A percentile compares a stretch with the other conserved stretches of the same genome.
phyloP scores from a whole-genome alignment of 495 filamentous ascomycete genomes.

The Penicillium flavigenum region DNA sequence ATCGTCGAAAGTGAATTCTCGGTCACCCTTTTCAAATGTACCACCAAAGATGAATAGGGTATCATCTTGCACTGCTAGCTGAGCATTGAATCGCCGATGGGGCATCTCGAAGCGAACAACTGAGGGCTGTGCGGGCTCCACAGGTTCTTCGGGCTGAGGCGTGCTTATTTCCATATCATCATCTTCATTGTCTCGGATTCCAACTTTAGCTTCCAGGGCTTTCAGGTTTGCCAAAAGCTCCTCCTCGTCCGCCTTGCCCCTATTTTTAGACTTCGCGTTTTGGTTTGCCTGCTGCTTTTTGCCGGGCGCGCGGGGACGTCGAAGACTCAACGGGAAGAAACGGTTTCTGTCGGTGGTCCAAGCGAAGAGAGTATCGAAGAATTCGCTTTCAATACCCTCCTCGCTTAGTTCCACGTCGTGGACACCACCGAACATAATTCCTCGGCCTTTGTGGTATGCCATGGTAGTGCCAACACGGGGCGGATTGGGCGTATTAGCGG shows the following conservation, averaged over 20 bases:
- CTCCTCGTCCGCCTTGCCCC: slow-evolving; percentile 82
- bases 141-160: slow-evolving; percentile 49
- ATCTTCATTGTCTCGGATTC: slow-evolving; percentile 46
- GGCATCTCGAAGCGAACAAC: slow-evolving; percentile 71
- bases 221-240: slow-evolving; percentile 83
- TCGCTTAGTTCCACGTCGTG: slow-evolving; percentile 92
- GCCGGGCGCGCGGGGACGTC: slow-evolving; percentile 60
- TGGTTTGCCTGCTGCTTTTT: slow-evolving; percentile 60
- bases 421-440: slow-evolving; percentile 91
- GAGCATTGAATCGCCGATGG: slow-evolving; percentile 83
- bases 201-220: slow-evolving; percentile 68
- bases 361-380: slow-evolving; percentile 84
- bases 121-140: slow-evolving; percentile 48
- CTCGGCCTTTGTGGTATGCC: slow-evolving; percentile 87
- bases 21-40: slow-evolving; percentile 90
- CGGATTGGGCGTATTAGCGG: slow-evolving; percentile 83
- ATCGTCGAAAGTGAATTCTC: slow-evolving; percentile 93
- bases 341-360: slow-evolving; percentile 95
- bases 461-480: slow-evolving; percentile 84
- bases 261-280: slow-evolving; percentile 58
- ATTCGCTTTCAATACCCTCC: slow-evolving; percentile 93
- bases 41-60: slow-evolving; percentile 90
- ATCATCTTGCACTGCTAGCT: slow-evolving; percentile 87
- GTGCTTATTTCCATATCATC: slow-evolving; percentile 52
- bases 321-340: slow-evolving; percentile 79